These are phyloP conservation scores for Lentinus polychrous DNA, from an alignment of 1,284 basidiomycete genomes.

Conservation along the genomic window DNA sequence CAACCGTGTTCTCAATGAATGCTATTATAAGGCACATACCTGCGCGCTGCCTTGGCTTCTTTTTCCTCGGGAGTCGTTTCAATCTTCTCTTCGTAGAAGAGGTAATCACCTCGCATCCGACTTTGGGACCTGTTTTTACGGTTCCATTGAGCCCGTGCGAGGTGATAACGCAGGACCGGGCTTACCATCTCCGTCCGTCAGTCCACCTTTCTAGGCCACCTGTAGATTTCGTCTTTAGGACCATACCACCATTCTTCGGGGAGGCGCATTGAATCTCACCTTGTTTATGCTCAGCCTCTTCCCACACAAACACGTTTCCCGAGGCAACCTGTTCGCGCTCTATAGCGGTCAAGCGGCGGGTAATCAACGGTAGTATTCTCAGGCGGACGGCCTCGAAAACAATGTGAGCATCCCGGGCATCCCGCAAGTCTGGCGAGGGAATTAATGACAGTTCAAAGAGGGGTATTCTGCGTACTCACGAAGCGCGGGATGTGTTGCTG, in stretches of 20 bases:
- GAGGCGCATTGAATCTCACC: constrained; percentile 14
- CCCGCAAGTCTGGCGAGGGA: constrained; percentile 48
- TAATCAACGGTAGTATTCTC: constrained; percentile 62
- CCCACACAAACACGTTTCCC: constrained; percentile 78
- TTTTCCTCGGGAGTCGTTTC: constrained; percentile 69
- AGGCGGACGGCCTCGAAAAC: constrained; percentile 70
- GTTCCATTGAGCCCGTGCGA: constrained; percentile 1
- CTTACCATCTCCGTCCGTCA: constrained; percentile 66
- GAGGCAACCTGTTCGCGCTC: constrained; percentile 63
- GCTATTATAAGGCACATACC: constrained; percentile 31
- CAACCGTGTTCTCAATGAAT: constrained; percentile 6
- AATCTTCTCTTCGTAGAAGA: constrained; percentile 76
- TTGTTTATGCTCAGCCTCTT: constrained; percentile 68
- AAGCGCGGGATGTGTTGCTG: constrained; percentile 24
- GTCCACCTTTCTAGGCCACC: constrained; percentile 73
- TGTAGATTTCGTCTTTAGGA: constrained; percentile 12
- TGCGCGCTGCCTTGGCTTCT: constrained; percentile 64
- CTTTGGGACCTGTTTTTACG: constrained; percentile 61
- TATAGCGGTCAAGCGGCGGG: constrained; percentile 53
- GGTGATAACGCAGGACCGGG: constrained; percentile 2
- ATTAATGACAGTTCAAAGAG: background rate
- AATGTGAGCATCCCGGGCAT: constrained; percentile 51
- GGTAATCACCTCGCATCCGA: constrained; percentile 72
- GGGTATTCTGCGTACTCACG: constrained; percentile 16
- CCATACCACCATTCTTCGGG: constrained; percentile 2